Base-by-base conservation (phyloP, 805 yeast genomes). In the Candida montana region DNA sequence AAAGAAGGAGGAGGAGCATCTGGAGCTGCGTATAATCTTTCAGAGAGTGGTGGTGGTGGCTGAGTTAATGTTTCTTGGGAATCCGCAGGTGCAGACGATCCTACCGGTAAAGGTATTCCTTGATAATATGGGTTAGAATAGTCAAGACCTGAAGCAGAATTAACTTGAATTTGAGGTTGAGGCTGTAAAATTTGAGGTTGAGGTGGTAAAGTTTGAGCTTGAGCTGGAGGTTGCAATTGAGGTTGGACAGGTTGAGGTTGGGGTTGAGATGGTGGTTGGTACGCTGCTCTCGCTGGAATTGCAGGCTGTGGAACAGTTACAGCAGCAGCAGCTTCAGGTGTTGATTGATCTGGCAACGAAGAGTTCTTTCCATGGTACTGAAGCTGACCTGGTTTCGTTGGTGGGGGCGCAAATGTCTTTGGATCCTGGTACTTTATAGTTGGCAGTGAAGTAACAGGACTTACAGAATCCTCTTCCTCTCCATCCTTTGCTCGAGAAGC, bases 391-490 rank as follows among this genome's bases (percentile, higher is more conserved):
- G 68, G 60, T 36, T 54, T 60, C 40, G 64, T 41, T 7, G 71
- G 71, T 9, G 71, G 71, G 2, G 71, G 64, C 6, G 70, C 67
- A 24, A 66, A 58, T 7, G 31, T 33, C 11, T 44, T 35, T 1
- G 55, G 58, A 29, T 53, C 58, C 33, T 21, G 28, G 46, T 9
- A 12, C 43, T 41, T 23, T 10, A 41, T 44, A 15, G 50, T 42
- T 1, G 45, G 31, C 9, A n/a, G 7, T 9, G 13, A 8, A 8
- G 8, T 15, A 18, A 35, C 33, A n/a, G 38, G 29, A 3, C 13
- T 16, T 2, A 12, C 24, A 10, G 16, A 18, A 6, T 21, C 28
- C 13, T 41, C 44, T 18, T 28, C 33, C 10, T 33, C n/a, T 9
- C 29, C 29, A n/a, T n/a, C n/a, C n/a, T n/a, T n/a, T n/a, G n/a